Conservation (phyloP, 495 filamentous ascomycete genomes). For the Aspergillus asperescens region DNA sequence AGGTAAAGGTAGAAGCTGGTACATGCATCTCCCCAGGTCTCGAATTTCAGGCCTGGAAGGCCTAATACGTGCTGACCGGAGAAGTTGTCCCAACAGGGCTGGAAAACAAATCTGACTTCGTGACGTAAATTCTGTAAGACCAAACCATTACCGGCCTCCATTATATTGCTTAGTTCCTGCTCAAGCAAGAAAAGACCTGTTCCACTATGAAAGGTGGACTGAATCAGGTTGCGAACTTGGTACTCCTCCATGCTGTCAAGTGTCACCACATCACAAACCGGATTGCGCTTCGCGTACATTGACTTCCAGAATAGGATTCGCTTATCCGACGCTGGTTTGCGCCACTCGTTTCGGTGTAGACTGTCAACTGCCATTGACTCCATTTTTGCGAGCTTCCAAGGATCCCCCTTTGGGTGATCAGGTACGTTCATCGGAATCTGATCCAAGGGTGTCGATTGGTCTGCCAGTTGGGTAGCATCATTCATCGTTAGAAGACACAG, state of each 20-base stretch:
- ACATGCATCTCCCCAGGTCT: too few relatives aligned
- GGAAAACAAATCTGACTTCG: too few relatives aligned
- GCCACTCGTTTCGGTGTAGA: not conserved
- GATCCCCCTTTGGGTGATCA: too few relatives aligned
- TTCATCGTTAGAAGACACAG: not conserved
- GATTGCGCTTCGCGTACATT: not conserved
- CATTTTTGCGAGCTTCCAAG: too few relatives aligned
- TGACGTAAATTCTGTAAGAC: too few relatives aligned
- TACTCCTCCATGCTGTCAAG: not conserved
- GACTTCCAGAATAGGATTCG: slow-evolving; percentile 1
- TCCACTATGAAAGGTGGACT: not conserved
- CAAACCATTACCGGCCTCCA: too few relatives aligned
- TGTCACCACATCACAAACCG: not conserved
- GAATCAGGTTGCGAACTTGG: not conserved
- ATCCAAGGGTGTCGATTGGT: not conserved
- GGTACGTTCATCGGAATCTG: too few relatives aligned
- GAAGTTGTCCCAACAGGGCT: too few relatives aligned
- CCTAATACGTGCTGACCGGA: too few relatives aligned
- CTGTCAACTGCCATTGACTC: too few relatives aligned
- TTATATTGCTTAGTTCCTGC: not conserved
- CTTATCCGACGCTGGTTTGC: not conserved
- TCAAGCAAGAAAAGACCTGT: not conserved
- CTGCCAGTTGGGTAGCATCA: not conserved
- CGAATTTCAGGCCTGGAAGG: too few relatives aligned
- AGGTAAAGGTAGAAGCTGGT: too few relatives aligned